These are phyloP conservation scores for Tillandsia fasciculata DNA, from an alignment of 176 grass and related monocot genomes.

Conservation along the genomic window DNA sequence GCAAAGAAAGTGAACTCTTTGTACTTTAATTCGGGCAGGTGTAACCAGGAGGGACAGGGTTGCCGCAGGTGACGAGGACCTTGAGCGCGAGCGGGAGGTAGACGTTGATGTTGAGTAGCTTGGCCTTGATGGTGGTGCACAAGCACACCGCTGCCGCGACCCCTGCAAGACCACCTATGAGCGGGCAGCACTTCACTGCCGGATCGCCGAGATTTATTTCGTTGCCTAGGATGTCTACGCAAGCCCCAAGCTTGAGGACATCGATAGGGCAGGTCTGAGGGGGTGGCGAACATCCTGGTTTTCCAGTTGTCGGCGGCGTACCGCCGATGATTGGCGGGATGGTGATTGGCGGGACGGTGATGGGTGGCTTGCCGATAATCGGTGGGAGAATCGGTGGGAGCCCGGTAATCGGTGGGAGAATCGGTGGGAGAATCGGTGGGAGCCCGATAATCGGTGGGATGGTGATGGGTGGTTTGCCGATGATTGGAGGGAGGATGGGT, in stretches of 20 bases:
- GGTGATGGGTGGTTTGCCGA: neutral
- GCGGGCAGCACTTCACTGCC: slow-evolving; percentile 43
- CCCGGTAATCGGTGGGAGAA: neutral
- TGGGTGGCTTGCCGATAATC: neutral
- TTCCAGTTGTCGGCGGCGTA: neutral
- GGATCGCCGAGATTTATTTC: slow-evolving; percentile 44
- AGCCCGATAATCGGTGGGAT: neutral
- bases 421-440: neutral
- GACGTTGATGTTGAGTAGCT: slow-evolving; percentile 37
- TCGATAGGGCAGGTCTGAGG: slow-evolving; percentile 49
- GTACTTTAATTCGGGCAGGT: slow-evolving; percentile 25
- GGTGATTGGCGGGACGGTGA: no score
- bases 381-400: neutral
- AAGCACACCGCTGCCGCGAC: slow-evolving; percentile 40
- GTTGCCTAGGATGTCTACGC: slow-evolving; percentile 41
- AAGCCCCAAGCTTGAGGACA: slow-evolving; percentile 48
- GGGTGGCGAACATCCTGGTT: slow-evolving; percentile 27
- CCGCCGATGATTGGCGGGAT: no score
- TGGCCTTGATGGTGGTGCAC: slow-evolving; percentile 66
- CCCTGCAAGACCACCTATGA: slow-evolving; percentile 33
- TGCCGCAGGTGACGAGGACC: slow-evolving; percentile 52
- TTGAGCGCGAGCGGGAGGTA: slow-evolving; percentile 44
- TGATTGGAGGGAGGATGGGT: neutral
- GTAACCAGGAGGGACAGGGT: slow-evolving; percentile 52
- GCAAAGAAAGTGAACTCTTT: no score